A percentile compares a stretch with the other conserved stretches of the same genome.
Conservation (phyloP, 495 filamentous ascomycete species). For the Penicillium mononematosum region DNA sequence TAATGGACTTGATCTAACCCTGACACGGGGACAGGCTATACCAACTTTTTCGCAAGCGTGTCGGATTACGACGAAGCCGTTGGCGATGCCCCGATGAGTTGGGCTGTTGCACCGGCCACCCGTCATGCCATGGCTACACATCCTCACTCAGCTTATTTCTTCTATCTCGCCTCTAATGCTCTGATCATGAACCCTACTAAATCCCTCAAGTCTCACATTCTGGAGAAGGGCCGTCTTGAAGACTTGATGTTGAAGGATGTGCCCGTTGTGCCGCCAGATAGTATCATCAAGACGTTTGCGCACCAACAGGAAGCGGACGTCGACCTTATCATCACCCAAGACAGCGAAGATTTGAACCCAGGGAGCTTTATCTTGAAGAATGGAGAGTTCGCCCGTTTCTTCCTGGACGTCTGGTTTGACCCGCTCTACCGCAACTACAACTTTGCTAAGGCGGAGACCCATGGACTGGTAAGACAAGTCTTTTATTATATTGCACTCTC, state of each 20-base stretch:
- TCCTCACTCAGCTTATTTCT: constrained; percentile 75
- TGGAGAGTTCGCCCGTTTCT: constrained; percentile 88
- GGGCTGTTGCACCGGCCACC: constrained; percentile 80
- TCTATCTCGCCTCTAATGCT: constrained; percentile 77
- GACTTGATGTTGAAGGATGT: constrained; percentile 79
- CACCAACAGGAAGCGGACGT: constrained; percentile 74
- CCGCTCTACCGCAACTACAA: constrained; percentile 90
- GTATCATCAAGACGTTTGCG: constrained; percentile 91
- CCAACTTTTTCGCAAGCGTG: constrained; percentile 73
- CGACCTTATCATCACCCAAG: constrained; percentile 82
- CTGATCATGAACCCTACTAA: constrained; percentile 86
- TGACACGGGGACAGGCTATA: constrained; percentile 62
- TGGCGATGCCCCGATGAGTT: constrained; percentile 63
- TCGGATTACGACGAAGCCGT: constrained; percentile 67
- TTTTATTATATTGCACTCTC: neutral
- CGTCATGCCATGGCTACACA: constrained; percentile 83
- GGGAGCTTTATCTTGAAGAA: constrained; percentile 77
- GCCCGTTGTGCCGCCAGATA: constrained; percentile 89
- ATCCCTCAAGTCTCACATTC: constrained; percentile 66
- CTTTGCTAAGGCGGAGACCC: constrained; percentile 89
- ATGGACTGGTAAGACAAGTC: constrained; percentile 71
- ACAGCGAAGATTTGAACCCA: constrained; percentile 72
- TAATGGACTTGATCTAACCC: neutral
- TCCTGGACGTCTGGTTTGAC: constrained; percentile 95
- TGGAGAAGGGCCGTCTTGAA: constrained; percentile 65